Percentiles rank a stretch among this genome's conserved stretches.
Evolutionary conservation across 768 basidiomycete genomes (phyloP).

Genomic region (Piloderma croceum): DNA sequence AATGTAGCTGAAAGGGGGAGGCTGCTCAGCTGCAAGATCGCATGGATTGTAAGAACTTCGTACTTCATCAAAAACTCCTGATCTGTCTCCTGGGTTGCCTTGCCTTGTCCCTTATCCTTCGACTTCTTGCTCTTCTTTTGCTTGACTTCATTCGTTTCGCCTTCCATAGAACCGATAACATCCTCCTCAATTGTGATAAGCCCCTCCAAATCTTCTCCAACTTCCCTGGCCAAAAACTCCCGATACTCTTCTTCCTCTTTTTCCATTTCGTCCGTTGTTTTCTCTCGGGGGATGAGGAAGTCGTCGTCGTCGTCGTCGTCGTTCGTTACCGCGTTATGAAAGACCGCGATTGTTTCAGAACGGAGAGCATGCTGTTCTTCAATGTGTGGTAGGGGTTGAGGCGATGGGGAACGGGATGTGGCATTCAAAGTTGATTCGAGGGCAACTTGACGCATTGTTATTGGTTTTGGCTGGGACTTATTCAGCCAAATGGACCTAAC

Average conservation of each 20-base stretch:
- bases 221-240: constrained; percentile 74
- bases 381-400: constrained; percentile 58
- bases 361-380: constrained; percentile 75
- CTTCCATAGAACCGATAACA: constrained; percentile 21
- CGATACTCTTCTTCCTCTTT: constrained; percentile 83
- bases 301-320: constrained; percentile 55
- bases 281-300: constrained; percentile 68
- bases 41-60: constrained; percentile 23
- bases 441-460: constrained; percentile 71
- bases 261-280: constrained; percentile 71
- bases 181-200: constrained; percentile 49
- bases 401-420: constrained; percentile 54
- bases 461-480: constrained; percentile 51
- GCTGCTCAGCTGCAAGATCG: constrained; percentile 1
- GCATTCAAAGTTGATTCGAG: constrained; percentile 55
- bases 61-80: constrained; percentile 90
- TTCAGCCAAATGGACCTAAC: background rate
- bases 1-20: constrained; percentile 64
- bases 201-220: constrained; percentile 65
- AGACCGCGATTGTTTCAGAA: constrained; percentile 79
- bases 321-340: constrained; percentile 43
- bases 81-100: constrained; percentile 57
- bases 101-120: constrained; percentile 20
- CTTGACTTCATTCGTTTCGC: constrained; percentile 27
- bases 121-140: constrained; percentile 18